Evolutionary conservation across 2,329 filamentous ascomycete species (phyloP), one percentile per base, ranked within the genome.

Genomic region (Botryotinia narcissicola): DNA sequence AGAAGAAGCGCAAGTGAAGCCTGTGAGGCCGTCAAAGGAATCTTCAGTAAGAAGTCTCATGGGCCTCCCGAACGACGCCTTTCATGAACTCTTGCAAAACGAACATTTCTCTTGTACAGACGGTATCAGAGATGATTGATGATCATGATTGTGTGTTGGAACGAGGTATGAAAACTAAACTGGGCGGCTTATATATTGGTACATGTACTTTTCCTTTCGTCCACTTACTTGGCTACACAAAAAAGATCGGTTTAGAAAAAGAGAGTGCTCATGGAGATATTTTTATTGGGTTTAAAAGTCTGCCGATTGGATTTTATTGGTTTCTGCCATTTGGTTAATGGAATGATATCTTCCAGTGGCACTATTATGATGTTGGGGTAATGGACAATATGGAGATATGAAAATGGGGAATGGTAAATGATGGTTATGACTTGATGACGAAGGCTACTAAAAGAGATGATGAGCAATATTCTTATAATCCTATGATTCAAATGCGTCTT

Each of bases 1-100:
- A 59, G 63, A 25, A 60, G 71, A 37, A 73, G 71, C 18, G 71
- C 71, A 44, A 73, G 71, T n/a, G 68, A 70, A 20, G 68, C 68
- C 32, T 70, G 68, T 37, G 71, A 73, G 22, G 71, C 63, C 29
- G 25, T 62, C 6, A 73, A 54, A 9, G 71, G 71, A 4, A 68
- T 73, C 16, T 73, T 73, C 48, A 62, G 71, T 14, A 73, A 73
- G 32, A 73, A 51, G n/a, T 54, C 63, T 4, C 51, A 69, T 10
- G 32, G 12, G 18, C 9, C 42, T 60, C 40, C 51, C 4, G 51
- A 68, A 64, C 54, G 48, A 57, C 20, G 48, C 22, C 40, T 32
- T 40, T 22, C 46, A 59, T 54, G 20, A 48, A 22, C 18, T 12
- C 35, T 25, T 32, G 25, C 32, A n/a, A 40, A 57, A 66, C 22